Evolutionary conservation across 2,329 filamentous ascomycete genomes (phyloP).

Genomic region (Claviceps capensis): DNA sequence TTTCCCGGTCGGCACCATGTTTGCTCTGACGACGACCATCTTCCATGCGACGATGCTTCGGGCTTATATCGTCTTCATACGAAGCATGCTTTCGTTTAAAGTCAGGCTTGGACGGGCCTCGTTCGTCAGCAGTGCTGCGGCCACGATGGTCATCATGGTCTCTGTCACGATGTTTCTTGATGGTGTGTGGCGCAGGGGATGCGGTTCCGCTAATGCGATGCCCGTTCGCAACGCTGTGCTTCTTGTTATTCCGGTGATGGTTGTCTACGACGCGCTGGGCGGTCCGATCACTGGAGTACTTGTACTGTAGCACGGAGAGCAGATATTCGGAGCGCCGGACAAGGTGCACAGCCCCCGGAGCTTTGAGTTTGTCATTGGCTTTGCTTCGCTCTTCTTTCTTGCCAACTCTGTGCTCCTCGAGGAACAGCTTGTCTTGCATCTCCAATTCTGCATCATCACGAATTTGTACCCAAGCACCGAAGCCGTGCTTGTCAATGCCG

Average conservation of each 20-base stretch:
- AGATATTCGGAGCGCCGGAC: constrained; percentile 92
- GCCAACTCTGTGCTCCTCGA: constrained; percentile 96
- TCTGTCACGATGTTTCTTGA: constrained; percentile 32
- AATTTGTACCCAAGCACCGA: constrained; percentile 90
- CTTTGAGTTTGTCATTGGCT: constrained; percentile 66
- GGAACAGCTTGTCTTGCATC: constrained; percentile 80
- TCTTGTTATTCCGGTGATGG: constrained; percentile 90
- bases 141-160: constrained; percentile 38
- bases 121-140: constrained; percentile 37
- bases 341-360: constrained; percentile 91
- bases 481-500: constrained; percentile 85
- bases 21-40: constrained; percentile 25
- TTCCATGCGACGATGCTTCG: constrained; percentile 29
- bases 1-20: constrained; percentile 24
- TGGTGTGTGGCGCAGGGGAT: constrained; percentile 49
- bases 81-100: constrained; percentile 47
- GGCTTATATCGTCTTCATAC: constrained; percentile 28
- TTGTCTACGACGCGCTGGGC: constrained; percentile 77
- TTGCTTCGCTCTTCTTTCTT: constrained; percentile 88
- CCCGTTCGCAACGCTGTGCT: constrained; percentile 43
- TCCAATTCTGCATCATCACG: constrained; percentile 80
- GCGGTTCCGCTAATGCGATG: constrained; percentile 51
- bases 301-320: constrained; percentile 78
- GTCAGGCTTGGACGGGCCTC: constrained; percentile 37
- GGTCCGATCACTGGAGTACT: constrained; percentile 63